These are phyloP conservation scores for Sporothrix mexicana DNA, from an alignment of 2,329 filamentous ascomycete genomes.

Conservation along the genomic window DNA sequence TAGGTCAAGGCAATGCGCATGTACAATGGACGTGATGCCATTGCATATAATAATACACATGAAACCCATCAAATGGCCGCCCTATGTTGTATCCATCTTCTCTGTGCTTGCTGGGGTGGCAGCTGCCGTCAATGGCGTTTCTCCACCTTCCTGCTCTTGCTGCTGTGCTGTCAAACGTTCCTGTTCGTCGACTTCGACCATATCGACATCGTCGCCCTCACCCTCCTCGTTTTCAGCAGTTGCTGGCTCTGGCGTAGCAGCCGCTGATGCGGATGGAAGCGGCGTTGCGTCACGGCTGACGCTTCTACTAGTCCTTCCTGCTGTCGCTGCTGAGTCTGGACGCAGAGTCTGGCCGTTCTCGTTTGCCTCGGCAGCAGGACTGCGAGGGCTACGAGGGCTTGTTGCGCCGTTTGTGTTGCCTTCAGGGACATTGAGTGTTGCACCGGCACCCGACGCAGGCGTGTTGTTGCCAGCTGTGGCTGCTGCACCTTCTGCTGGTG, in stretches of 20 bases:
- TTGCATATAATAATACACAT: neutral
- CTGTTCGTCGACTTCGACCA: constrained; percentile 56
- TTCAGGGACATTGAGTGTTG: constrained; percentile 5
- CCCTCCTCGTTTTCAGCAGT: constrained; percentile 39
- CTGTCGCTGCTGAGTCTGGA: constrained; percentile 36
- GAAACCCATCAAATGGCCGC: neutral
- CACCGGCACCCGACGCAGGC: neutral
- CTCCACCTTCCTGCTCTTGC: neutral
- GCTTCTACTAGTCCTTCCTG: neutral
- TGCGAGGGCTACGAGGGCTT: neutral
- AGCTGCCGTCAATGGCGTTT: neutral
- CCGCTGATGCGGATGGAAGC: constrained; percentile 27
- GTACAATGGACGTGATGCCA: neutral
- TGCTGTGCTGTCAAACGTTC: neutral
- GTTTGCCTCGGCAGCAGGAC: neutral
- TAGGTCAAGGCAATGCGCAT: too few species aligned
- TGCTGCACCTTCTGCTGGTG: neutral
- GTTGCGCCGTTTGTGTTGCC: neutral
- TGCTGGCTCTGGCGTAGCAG: neutral
- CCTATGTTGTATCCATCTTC: constrained; percentile 68
- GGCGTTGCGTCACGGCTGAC: constrained; percentile 46
- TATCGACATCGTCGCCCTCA: constrained; percentile 60
- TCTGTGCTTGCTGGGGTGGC: constrained; percentile 43
- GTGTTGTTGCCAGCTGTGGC: neutral
- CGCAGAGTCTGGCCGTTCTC: neutral